Conservation (phyloP, 495 filamentous ascomycete species). For the Aspergillus carlsbadensis region DNA sequence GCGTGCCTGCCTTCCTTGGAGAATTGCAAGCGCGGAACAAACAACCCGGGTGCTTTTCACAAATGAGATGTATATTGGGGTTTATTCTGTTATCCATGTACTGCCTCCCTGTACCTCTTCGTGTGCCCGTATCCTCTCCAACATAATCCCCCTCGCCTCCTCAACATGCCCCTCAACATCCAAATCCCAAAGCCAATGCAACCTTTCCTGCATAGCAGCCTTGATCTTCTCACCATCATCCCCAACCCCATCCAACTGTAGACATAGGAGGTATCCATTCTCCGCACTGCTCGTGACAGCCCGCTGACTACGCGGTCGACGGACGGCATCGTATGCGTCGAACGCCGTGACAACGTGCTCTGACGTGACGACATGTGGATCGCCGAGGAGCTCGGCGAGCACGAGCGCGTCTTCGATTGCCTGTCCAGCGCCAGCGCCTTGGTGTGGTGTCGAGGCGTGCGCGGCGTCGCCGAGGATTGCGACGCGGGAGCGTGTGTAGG, state of each 20-base stretch:
- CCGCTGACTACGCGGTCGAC: conserved; percentile 52
- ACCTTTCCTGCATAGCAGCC: conserved; percentile 37
- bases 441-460: conserved; percentile 68
- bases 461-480: conserved; percentile 68
- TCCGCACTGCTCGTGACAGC: conserved; percentile 50
- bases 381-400: conserved; percentile 54
- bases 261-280: conserved; percentile 40
- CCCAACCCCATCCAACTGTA: conserved; percentile 40
- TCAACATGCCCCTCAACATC: conserved; percentile 33
- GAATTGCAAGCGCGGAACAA: too few species aligned
- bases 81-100: not conserved
- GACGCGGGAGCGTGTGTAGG: conserved; percentile 53
- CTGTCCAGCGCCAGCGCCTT: conserved; percentile 67
- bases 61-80: too few species aligned
- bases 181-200: conserved; percentile 53
- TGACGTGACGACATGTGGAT: conserved; percentile 22
- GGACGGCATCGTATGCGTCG: conserved; percentile 57
- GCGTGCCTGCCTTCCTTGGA: too few species aligned
- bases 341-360: conserved; percentile 48
- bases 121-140: not conserved
- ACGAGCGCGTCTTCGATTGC: conserved; percentile 68
- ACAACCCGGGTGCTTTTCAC: too few species aligned
- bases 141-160: conserved; percentile 16
- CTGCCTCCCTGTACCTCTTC: not conserved
- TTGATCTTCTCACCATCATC: conserved; percentile 45